A percentile compares a stretch with the other conserved stretches of the same genome.
These are phyloP conservation scores for Rhododendron griersonianum DNA, from an alignment of 148 eudicot genomes.

Conservation along the genomic window DNA sequence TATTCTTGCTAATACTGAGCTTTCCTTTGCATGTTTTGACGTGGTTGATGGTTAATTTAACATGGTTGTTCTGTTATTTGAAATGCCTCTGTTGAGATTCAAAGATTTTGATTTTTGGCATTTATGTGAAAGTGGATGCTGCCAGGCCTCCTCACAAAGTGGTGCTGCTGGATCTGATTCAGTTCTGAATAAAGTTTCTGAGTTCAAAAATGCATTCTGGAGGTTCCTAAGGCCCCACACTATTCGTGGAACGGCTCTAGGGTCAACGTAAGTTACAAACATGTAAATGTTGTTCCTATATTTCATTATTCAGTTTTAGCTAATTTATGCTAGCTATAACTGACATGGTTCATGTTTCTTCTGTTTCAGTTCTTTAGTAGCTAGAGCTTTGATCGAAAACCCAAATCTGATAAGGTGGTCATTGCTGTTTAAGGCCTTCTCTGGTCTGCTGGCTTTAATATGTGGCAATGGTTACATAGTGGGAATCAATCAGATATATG, in stretches of 20 bases:
- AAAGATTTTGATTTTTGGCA: conserved; percentile 18
- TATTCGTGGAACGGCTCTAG: conserved; percentile 93
- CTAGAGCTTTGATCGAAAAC: conserved; percentile 86
- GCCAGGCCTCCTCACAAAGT: conserved; percentile 74
- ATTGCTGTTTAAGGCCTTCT: conserved; percentile 67
- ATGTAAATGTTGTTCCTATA: conserved; percentile 2
- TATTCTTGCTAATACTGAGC: not conserved
- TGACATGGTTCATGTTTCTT: conserved; percentile 12
- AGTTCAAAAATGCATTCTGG: conserved; percentile 82
- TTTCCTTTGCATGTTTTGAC: conserved; percentile 4
- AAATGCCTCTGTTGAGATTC: conserved; percentile 5
- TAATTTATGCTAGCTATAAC: not conserved
- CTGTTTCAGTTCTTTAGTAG: conserved; percentile 76
- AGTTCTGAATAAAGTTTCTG: conserved; percentile 44
- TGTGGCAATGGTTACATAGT: conserved; percentile 98
- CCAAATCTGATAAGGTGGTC: conserved; percentile 88
- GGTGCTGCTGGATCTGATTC: conserved; percentile 85
- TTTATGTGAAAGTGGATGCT: conserved; percentile 26
- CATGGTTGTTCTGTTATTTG: not conserved
- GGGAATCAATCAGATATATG: conserved; percentile 99
- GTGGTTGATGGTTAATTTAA: not conserved
- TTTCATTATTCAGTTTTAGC: not conserved
- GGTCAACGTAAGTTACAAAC: conserved; percentile 59
- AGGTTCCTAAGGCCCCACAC: conserved; percentile 97
- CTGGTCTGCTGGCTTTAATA: conserved; percentile 85